Evolutionary conservation across 768 basidiomycete genomes (phyloP).

Genomic region (Lactifluus volemus): DNA sequence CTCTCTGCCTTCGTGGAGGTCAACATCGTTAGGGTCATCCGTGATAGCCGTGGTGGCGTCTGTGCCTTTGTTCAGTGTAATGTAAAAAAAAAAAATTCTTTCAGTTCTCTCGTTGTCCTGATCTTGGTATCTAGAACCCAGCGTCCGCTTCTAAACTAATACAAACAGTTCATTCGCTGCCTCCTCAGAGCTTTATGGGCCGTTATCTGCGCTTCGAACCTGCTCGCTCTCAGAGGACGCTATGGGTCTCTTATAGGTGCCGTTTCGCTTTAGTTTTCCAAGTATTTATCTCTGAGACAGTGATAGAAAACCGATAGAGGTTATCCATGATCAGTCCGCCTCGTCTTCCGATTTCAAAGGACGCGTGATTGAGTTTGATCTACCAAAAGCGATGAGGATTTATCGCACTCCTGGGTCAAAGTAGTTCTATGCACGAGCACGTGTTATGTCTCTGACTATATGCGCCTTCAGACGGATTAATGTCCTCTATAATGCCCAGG

Average conservation of each 20-base stretch:
- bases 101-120: background rate
- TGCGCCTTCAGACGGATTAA: slow-evolving; percentile 28
- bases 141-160: slow-evolving; percentile 50
- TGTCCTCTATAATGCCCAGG: slow-evolving; percentile 12
- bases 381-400: slow-evolving; percentile 51
- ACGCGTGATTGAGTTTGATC: slow-evolving; percentile 30
- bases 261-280: slow-evolving; percentile 7
- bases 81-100: slow-evolving; percentile 32
- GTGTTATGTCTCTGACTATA: background rate
- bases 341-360: slow-evolving; percentile 16
- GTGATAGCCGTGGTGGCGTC: slow-evolving; percentile 66
- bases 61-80: slow-evolving; percentile 86
- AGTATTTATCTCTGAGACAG: background rate
- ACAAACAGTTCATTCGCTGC: slow-evolving; percentile 43
- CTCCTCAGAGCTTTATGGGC: slow-evolving; percentile 60
- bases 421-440: slow-evolving; percentile 28
- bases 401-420: slow-evolving; percentile 44
- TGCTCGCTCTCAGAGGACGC: slow-evolving; percentile 65
- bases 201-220: slow-evolving; percentile 68
- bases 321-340: slow-evolving; percentile 13
- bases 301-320: slow-evolving; percentile 33
- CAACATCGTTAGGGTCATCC: slow-evolving; percentile 61
- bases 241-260: slow-evolving; percentile 70
- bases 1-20: slow-evolving; percentile 57
- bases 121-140: slow-evolving; percentile 37